These are phyloP conservation scores for Sclerotinia glacialis DNA, from an alignment of 2,329 filamentous ascomycete genomes.

Conservation along the genomic window DNA sequence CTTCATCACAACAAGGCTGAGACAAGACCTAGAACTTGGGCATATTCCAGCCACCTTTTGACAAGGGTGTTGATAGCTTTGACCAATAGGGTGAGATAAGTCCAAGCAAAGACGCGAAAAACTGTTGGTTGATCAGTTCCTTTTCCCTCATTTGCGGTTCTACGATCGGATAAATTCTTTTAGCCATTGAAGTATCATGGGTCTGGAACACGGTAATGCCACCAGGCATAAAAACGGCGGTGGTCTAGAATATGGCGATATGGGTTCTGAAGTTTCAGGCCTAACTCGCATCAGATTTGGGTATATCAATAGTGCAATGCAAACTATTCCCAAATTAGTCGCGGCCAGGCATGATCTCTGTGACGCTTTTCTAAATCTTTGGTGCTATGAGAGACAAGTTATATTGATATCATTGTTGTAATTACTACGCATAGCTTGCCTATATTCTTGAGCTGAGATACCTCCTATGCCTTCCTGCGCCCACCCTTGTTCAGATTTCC, in stretches of 20 bases:
- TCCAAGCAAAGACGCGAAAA: not conserved
- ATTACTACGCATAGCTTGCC: not conserved
- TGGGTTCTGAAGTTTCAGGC: not conserved
- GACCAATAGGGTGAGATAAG: not conserved
- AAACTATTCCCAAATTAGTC: not conserved
- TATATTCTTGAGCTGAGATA: not conserved
- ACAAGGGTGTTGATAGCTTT: not conserved
- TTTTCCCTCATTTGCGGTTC: not conserved
- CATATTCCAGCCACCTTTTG: not conserved
- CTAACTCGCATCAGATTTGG: not conserved
- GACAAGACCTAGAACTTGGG: not conserved
- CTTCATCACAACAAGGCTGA: constrained; percentile 15
- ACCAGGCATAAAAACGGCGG: not conserved
- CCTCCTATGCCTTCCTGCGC: not conserved
- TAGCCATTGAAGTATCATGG: not conserved
- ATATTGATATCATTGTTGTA: not conserved
- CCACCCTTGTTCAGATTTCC: not conserved
- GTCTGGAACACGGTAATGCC: not conserved
- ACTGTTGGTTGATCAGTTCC: not conserved
- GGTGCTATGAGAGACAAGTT: not conserved
- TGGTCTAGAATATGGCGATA: not conserved
- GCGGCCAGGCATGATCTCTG: not conserved
- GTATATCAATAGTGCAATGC: not conserved
- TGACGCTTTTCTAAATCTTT: not conserved
- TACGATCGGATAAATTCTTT: not conserved